Percentiles rank a stretch among this genome's conserved stretches.
These are phyloP conservation scores for Zymoseptoria tritici DNA, from an alignment of 2,329 filamentous ascomycete species.

Conservation along the genomic window DNA sequence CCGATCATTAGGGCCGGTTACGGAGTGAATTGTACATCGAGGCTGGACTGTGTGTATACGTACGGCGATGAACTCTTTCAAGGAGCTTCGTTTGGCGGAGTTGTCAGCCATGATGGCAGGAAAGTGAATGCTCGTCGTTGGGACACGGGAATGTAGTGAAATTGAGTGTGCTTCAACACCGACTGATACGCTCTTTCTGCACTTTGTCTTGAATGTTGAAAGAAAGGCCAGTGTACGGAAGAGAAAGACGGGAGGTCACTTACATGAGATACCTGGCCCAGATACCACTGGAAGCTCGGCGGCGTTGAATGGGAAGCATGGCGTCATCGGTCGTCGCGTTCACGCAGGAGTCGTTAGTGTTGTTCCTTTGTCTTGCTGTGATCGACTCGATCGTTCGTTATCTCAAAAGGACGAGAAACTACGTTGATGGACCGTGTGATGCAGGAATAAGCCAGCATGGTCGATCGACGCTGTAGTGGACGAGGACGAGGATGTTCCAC, in stretches of 20 bases:
- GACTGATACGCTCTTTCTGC: background rate
- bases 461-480: too few species aligned
- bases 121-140: too few species aligned
- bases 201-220: background rate
- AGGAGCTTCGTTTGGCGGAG: slow-evolving; percentile 14
- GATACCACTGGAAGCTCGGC: background rate
- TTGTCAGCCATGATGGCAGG: slow-evolving; percentile 14
- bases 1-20: background rate
- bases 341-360: background rate
- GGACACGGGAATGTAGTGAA: too few species aligned
- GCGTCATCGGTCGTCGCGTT: background rate
- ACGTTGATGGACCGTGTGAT: too few species aligned
- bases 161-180: too few species aligned
- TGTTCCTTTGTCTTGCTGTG: background rate
- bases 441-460: too few species aligned
- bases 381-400: too few species aligned
- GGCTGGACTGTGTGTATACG: background rate
- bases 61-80: slow-evolving; percentile 28
- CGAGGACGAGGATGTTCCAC: too few species aligned
- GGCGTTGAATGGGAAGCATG: background rate
- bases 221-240: background rate
- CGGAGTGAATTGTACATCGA: background rate
- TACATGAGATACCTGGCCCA: background rate
- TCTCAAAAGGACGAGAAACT: too few species aligned
- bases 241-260: background rate